phyloP scores from a whole-genome alignment of 352 stramenopile genomes.

The Phytophthora niederhauseri region DNA sequence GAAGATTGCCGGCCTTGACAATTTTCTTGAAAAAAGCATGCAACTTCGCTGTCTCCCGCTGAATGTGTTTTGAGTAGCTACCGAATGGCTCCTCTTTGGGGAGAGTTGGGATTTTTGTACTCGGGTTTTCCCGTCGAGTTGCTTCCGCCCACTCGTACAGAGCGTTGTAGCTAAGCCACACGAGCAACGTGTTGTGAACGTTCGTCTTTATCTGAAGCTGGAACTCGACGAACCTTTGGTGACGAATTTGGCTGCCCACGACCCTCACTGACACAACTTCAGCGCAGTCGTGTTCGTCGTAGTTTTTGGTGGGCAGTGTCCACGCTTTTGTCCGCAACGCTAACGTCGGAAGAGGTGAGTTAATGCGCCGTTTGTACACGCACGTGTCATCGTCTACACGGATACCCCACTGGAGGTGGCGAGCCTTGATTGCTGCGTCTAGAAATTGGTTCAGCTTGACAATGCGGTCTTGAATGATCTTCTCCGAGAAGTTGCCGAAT shows the following conservation, averaged over 20 bases:
- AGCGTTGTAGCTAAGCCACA: slow-evolving; percentile 18
- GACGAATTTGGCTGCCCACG: slow-evolving; percentile 16
- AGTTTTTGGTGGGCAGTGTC: slow-evolving; percentile 5
- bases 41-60: slow-evolving; percentile 48
- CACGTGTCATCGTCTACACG: slow-evolving; percentile 22
- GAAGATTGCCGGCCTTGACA: slow-evolving; percentile 52
- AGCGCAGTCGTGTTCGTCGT: slow-evolving; percentile 9
- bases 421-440: slow-evolving; percentile 53
- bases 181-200: slow-evolving; percentile 13
- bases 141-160: slow-evolving; percentile 18
- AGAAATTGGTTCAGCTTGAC: slow-evolving; percentile 65
- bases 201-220: slow-evolving; percentile 24
- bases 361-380: slow-evolving; percentile 61
- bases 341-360: not conserved
- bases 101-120: slow-evolving; percentile 51
- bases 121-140: slow-evolving; percentile 7
- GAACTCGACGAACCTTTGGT: slow-evolving; percentile 18
- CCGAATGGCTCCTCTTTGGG: slow-evolving; percentile 62
- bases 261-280: slow-evolving; percentile 14
- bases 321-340: slow-evolving; percentile 20
- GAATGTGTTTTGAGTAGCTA: slow-evolving; percentile 62
- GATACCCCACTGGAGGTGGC: slow-evolving; percentile 65
- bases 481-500: slow-evolving; percentile 63
- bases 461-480: slow-evolving; percentile 62
- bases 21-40: slow-evolving; percentile 59